Base-by-base conservation (phyloP, 306 rosid genomes). In the Glycine soja region DNA sequence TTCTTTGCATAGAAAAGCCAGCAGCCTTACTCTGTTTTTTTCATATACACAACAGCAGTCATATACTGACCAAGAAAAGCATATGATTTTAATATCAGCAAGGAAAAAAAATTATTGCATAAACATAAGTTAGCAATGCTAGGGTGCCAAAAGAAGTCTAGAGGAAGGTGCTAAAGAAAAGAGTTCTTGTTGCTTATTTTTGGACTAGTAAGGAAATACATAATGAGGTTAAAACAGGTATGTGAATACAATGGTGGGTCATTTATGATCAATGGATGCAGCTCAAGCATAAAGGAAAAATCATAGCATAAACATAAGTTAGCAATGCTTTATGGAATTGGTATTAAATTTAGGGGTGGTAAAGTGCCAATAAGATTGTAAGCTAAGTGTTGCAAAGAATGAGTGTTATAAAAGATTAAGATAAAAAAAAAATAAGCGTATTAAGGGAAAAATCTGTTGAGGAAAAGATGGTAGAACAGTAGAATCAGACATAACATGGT, bases 21-120 rank as follows among this genome's bases (percentile, higher is more conserved):
- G 50, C 65, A 48, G 46, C 40, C 18, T 71, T 80, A 36, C 5
- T 3, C 38, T 34, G 38, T 34, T n/a, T 72, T 73, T 57, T 30
- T 52, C 57, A 18, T 63, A 63, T 52, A 53, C 58, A 81, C 68
- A 81, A 61, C 50, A 73, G 30, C 79, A 64, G 42, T 24, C 73
- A 9, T 13, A 72, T 13, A 64, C 19, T 24, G 57, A 52, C 57
- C 7, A 14, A 52, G 57, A 13, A 52, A 52, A 52, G n/a, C 57
- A 52, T 13, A 13, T 52, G 57, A 52, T 24, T 24, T 24, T 24
- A 1, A 1, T 24, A 24, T 24, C 1, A 2, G 30, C 30, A 24
- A 24, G 30, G 30, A 24, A 24, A 24, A 24, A 24, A 24, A 24
- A 24, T 24, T 24, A 24, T 24, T 24, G 30, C 30, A 24, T 24